phyloP scores from a whole-genome alignment of 331 rosid genomes.

The Quercus lobata region DNA sequence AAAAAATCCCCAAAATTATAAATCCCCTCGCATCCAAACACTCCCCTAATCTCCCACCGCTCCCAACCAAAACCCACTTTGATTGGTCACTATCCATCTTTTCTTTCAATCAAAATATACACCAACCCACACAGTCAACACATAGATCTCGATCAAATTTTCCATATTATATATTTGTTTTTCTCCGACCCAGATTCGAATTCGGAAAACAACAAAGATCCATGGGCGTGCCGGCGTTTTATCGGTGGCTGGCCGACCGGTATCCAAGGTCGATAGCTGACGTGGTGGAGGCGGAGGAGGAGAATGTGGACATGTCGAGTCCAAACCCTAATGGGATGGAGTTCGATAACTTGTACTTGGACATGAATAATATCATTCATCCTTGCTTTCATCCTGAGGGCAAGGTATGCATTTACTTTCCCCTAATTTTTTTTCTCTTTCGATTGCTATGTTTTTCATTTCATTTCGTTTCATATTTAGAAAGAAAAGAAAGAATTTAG shows the following conservation, averaged over 20 bases:
- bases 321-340: constrained; percentile 93
- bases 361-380: constrained; percentile 96
- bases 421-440: too few relatives aligned
- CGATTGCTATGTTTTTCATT: too few relatives aligned
- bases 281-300: constrained; percentile 67
- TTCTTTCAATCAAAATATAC: constrained; percentile 22
- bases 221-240: constrained; percentile 99
- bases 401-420: constrained; percentile 39
- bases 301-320: constrained; percentile 53
- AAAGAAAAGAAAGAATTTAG: too few relatives aligned
- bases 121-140: constrained; percentile 36
- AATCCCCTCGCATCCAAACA: neutral
- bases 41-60: neutral
- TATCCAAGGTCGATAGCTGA: constrained; percentile 75
- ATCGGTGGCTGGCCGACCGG: constrained; percentile 98
- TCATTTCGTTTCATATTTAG: too few relatives aligned
- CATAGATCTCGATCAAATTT: neutral
- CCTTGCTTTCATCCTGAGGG: constrained; percentile 99
- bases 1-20: neutral
- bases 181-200: constrained; percentile 16
- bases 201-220: constrained; percentile 28
- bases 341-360: constrained; percentile 87
- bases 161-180: neutral
- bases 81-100: neutral
- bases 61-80: constrained; percentile 15